Conservation (phyloP, 179 eudicot species). For the Gypsophila paniculata region DNA sequence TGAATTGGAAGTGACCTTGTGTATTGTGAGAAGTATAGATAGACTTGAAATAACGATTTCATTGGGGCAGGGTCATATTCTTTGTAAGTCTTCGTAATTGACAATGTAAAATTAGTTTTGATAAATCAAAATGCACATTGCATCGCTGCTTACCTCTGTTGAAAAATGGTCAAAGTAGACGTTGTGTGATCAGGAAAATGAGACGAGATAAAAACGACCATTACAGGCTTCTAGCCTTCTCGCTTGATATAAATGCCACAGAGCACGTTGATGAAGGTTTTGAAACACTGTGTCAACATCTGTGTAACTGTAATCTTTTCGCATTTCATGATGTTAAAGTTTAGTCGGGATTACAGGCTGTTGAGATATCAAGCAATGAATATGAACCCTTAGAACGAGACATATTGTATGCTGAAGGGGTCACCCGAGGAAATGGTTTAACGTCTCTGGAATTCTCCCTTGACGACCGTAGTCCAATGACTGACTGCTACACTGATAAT, state of each 20-base stretch:
- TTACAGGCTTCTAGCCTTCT: too few species aligned
- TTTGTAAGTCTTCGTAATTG: too few species aligned
- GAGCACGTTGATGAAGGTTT: not conserved
- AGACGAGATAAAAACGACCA: too few species aligned
- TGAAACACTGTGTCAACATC: not conserved
- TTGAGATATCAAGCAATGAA: constrained; percentile 93
- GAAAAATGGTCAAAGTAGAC: too few species aligned
- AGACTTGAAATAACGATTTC: too few species aligned
- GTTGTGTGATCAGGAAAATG: not conserved
- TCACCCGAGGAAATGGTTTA: constrained; percentile 88
- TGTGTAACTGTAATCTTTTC: not conserved
- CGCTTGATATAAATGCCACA: not conserved
- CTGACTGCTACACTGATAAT: constrained; percentile 77
- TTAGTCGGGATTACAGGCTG: constrained; percentile 53
- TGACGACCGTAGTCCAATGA: constrained; percentile 95
- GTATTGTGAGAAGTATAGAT: too few species aligned
- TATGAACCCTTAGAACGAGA: constrained; percentile 93
- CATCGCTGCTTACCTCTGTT: too few species aligned
- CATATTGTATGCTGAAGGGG: constrained; percentile 91
- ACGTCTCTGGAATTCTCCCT: constrained; percentile 92
- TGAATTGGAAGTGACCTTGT: too few species aligned
- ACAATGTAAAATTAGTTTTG: too few species aligned
- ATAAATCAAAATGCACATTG: too few species aligned
- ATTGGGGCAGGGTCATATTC: too few species aligned
- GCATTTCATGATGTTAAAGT: constrained; percentile 10